phyloP scores from a whole-genome alignment of 2,329 filamentous ascomycete genomes.

The Sarocladium strictum region DNA sequence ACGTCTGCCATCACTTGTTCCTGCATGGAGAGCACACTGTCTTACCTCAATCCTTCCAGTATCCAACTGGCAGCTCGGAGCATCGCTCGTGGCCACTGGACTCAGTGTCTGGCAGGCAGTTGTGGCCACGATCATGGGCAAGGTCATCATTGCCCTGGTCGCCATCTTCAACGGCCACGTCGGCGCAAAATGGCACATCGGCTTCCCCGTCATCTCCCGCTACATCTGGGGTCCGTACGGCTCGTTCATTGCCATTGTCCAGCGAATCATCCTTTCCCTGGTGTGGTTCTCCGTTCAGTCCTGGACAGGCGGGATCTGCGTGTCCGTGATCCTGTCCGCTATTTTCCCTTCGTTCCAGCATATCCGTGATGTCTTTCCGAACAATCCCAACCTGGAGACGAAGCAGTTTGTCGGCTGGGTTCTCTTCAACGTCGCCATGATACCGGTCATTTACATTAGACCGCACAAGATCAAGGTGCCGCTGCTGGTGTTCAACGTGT shows the following conservation, averaged over 20 bases:
- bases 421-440: slow-evolving; percentile 3
- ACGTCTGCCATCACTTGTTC: neutral
- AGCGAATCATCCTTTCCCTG: slow-evolving; percentile 32
- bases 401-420: slow-evolving; percentile 6
- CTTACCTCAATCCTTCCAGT: slow-evolving; percentile 16
- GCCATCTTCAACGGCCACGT: slow-evolving; percentile 9
- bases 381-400: neutral
- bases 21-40: neutral
- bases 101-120: slow-evolving; percentile 37
- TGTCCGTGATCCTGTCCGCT: slow-evolving; percentile 20
- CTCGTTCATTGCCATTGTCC: slow-evolving; percentile 30
- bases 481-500: neutral
- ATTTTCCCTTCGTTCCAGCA: slow-evolving; percentile 22
- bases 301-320: slow-evolving; percentile 20
- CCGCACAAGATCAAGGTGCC: slow-evolving; percentile 1
- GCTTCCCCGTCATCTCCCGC: slow-evolving; percentile 34
- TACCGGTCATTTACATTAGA: neutral
- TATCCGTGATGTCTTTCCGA: neutral
- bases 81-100: slow-evolving; percentile 33
- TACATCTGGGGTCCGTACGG: slow-evolving; percentile 37
- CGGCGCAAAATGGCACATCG: slow-evolving; percentile 29
- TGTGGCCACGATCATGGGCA: slow-evolving; percentile 19
- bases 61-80: slow-evolving; percentile 33
- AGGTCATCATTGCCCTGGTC: slow-evolving; percentile 2
- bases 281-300: slow-evolving; percentile 34